These are phyloP conservation scores for Leccinum variabile DNA, from an alignment of 1,284 basidiomycete species.

Conservation along the genomic window DNA sequence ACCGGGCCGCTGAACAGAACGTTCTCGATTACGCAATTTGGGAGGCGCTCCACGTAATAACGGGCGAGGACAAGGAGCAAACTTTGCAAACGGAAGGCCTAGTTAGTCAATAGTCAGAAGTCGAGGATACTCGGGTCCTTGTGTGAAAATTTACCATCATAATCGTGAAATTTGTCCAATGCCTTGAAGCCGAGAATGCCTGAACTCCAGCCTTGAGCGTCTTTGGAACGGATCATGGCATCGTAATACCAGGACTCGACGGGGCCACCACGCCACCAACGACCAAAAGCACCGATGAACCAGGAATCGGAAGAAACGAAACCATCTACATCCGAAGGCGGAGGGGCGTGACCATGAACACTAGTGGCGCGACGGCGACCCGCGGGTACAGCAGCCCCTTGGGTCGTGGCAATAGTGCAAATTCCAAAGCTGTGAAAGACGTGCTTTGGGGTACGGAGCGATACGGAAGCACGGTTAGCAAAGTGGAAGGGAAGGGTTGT, in stretches of 20 bases:
- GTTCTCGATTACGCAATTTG: constrained; percentile 58
- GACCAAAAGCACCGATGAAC: constrained; percentile 86
- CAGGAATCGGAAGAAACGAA: constrained; percentile 70
- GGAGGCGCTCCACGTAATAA: constrained; percentile 48
- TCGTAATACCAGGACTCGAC: constrained; percentile 72
- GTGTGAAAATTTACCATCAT: constrained; percentile 50
- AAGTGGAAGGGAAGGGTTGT: constrained; percentile 72
- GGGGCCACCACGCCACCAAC: constrained; percentile 81
- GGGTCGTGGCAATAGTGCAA: constrained; percentile 72
- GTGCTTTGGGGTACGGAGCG: constrained; percentile 91
- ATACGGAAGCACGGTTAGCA: constrained; percentile 87
- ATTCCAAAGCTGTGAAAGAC: constrained; percentile 82
- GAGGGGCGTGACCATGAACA: constrained; percentile 28
- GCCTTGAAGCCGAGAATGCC: constrained; percentile 71
- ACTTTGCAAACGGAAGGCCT: constrained; percentile 55
- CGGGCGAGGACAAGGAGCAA: constrained; percentile 43
- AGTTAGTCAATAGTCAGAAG: constrained; percentile 9
- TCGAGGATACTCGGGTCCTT: neutral
- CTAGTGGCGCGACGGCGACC: constrained; percentile 19
- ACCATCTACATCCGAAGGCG: constrained; percentile 38
- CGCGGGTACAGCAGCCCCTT: constrained; percentile 30
- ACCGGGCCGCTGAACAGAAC: constrained; percentile 44
- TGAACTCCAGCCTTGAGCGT: constrained; percentile 71
- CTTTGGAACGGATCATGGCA: constrained; percentile 60
- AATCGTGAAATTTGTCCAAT: constrained; percentile 62